Base-by-base conservation (phyloP, 306 rosid genomes). In the Phaseolus lunatus region DNA sequence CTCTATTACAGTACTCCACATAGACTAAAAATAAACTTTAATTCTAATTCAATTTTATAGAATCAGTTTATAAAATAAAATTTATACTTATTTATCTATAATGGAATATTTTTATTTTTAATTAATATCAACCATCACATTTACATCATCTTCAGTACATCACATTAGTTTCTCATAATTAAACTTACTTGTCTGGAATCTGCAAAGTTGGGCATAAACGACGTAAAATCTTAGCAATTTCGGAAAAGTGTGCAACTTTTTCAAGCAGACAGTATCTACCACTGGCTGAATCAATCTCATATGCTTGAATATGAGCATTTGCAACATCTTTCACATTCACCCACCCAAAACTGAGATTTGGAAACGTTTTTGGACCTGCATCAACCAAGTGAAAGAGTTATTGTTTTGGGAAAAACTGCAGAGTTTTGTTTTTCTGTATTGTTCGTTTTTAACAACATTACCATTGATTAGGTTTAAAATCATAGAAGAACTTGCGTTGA, bases 311-410 rank as follows among this genome's bases (percentile, higher is more conserved):
- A 72, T 91, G 96, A 0, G 98, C 96, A 6, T 85, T 75, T 23
- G 91, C 94, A 50, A 90, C 97, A 76, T 93, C 93, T 80, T 87
- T 93, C 23, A 91, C 97, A 73, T 93, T 78, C 52, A 93, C 50
- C 93, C 93, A 93, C 52, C 90, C 91, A 29, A 76, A 68, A 44
- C 79, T 29, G 1, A n/a, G 0, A 79, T 91, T 89, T n/a, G 80
- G 78, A 81, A 73, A 91, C 23, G 90, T 84, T 62, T 73, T 39
- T 19, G 90, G 78, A 43, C 97, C 98, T 91, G 81, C 83, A 48
- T 16, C 67, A 61, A 8, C 44, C 67, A 31, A 3, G 7, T 27
- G 12, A 61, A 7, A 61, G 44, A 31, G 44, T 61, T 27, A 61
- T 16, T 39, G 1, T 39, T 37, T 37, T 7, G 11, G 43, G 10